Percentiles rank a stretch among this genome's conserved stretches.
phyloP scores from a whole-genome alignment of 805 yeast species.

The Ogataea ganodermae region DNA sequence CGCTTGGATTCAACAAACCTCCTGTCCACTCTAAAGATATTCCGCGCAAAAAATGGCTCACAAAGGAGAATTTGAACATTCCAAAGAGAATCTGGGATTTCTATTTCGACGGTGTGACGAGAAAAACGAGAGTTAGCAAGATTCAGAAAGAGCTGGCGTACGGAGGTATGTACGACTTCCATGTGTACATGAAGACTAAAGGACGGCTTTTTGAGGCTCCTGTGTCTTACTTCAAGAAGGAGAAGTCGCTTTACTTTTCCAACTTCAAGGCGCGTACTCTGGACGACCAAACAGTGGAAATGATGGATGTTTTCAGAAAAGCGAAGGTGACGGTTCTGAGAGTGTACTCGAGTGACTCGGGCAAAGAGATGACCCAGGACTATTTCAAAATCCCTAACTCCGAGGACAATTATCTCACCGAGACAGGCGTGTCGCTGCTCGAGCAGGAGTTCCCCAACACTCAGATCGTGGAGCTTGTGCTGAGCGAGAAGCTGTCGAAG shows the following conservation, averaged over 20 bases:
- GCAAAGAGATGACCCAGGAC: slow-evolving; percentile 63
- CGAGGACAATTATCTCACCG: slow-evolving; percentile 41
- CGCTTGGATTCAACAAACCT: slow-evolving; percentile 34
- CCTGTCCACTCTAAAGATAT: slow-evolving; percentile 28
- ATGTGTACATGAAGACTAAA: slow-evolving; percentile 65
- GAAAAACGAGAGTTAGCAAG: slow-evolving; percentile 34
- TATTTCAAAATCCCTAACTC: slow-evolving; percentile 53
- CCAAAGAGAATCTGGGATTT: slow-evolving; percentile 37
- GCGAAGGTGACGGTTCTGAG: slow-evolving; percentile 62
- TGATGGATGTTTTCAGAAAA: slow-evolving; percentile 44
- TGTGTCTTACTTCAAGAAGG: slow-evolving; percentile 69
- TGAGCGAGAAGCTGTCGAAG: slow-evolving; percentile 75
- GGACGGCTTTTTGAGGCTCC: slow-evolving; percentile 90
- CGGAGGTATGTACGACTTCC: slow-evolving; percentile 68
- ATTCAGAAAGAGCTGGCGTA: slow-evolving; percentile 64
- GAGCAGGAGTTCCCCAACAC: slow-evolving; percentile 47
- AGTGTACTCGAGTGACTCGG: slow-evolving; percentile 66
- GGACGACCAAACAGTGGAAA: slow-evolving; percentile 33
- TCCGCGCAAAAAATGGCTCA: slow-evolving; percentile 26
- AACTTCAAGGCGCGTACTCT: slow-evolving; percentile 65
- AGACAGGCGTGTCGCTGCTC: slow-evolving; percentile 44
- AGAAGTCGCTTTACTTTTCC: slow-evolving; percentile 79
- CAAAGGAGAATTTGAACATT: slow-evolving; percentile 31
- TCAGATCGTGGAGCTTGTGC: slow-evolving; percentile 74
- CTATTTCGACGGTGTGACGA: slow-evolving; percentile 39